These are phyloP conservation scores for Suillus decipiens DNA, from an alignment of 768 basidiomycete species.

Conservation along the genomic window DNA sequence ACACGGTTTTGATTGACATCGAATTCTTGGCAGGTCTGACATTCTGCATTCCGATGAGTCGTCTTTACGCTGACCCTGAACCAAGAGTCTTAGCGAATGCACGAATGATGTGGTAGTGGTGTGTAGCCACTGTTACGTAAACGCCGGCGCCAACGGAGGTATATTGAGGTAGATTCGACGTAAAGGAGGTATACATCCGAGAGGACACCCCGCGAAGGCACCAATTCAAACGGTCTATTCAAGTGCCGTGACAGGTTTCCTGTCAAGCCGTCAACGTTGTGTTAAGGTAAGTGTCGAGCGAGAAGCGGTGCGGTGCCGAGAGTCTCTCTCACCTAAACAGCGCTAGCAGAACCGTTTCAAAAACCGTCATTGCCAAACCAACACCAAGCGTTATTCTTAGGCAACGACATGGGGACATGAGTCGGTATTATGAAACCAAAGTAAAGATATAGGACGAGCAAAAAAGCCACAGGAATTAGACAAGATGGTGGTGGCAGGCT, in stretches of 20 bases:
- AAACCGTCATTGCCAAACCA: background rate
- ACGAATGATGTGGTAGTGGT: no score
- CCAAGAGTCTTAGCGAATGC: no score
- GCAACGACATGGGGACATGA: background rate
- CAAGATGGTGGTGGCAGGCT: background rate
- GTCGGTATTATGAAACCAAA: background rate
- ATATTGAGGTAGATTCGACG: no score
- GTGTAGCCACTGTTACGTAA: no score
- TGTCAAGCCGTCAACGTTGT: background rate
- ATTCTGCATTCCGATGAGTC: no score
- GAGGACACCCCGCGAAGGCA: background rate
- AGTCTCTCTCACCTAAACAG: background rate
- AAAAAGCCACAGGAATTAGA: background rate
- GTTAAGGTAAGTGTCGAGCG: background rate
- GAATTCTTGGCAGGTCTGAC: no score
- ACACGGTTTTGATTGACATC: background rate
- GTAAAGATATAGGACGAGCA: background rate
- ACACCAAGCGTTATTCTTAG: no score
- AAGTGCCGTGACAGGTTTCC: background rate
- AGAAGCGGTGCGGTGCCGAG: background rate
- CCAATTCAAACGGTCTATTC: background rate
- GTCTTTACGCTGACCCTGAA: no score
- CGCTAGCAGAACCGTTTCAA: background rate
- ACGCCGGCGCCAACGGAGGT: no score
- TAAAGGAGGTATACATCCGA: background rate